Evolutionary conservation across 2,329 filamentous ascomycete species (phyloP), one percentile per base, ranked within the genome.

Genomic region (Arthroderma uncinatum): DNA sequence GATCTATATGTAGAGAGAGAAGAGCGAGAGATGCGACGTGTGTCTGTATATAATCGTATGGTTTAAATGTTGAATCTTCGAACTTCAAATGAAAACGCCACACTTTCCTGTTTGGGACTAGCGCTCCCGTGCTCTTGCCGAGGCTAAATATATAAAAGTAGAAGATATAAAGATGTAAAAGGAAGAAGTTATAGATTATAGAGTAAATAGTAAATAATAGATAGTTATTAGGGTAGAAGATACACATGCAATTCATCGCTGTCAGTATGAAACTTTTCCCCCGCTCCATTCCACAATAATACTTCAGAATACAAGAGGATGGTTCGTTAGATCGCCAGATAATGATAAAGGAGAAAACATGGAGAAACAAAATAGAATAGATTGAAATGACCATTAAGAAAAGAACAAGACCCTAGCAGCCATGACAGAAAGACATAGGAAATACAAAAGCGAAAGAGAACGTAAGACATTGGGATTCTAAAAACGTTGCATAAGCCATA

Each of bases 291-390:
- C 42, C 42, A 30, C 21, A 48, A 25, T 25, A 50, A 50, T 33
- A 50, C 44, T 42, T 50, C 44, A 50, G 44, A 50, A 50, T 50
- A 50, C 44, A 50, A 33, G 14, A 37, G 14, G 10, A n/a, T n/a
- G 34, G 9, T 37, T 37, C 34, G 34, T 30, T 37, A 37, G 34
- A n/a, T 37, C 10, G 34, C 14, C 34, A 9, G 9, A 30, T 37
- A 37, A 37, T 37, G 34, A 37, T 37, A 37, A 37, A n/a, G 34
- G 9, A 2, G 34, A 9, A 37, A n/a, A 9, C 4, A 37, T 37
- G 14, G 9, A 33, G 39, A 16, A 6, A 14, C 12, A 2, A 44
- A 21, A 40, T 16, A 16, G 14, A 16, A 42, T 21, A 21, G 39
- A 42, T 42, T 21, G 16, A 42, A 42, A 42, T 10, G 44, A 28